phyloP scores from a whole-genome alignment of 768 basidiomycete species.

The Naganishia antarctica region DNA sequence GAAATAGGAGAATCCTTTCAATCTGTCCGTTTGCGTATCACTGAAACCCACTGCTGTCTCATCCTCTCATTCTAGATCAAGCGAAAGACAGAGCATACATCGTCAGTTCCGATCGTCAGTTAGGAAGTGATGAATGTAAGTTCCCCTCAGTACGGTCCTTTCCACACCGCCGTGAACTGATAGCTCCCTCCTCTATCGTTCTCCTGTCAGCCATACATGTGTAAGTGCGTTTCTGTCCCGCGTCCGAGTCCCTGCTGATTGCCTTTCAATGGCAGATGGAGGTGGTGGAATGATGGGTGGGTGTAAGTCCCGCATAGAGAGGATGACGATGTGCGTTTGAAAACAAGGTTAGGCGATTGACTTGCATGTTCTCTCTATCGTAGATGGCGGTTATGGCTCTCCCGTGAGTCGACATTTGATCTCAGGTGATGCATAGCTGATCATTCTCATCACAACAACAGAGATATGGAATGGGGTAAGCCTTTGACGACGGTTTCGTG shows the following conservation, averaged over 20 bases:
- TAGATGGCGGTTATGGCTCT: conserved; percentile 17
- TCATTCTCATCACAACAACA: no score
- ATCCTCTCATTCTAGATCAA: no score
- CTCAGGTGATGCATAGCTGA: neutral
- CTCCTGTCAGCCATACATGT: neutral
- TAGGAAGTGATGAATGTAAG: neutral
- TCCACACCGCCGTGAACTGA: no score
- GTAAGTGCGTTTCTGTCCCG: neutral
- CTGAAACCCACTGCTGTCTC: no score
- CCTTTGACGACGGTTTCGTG: no score
- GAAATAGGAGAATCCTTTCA: no score
- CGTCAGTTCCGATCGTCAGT: no score
- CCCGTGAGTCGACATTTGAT: neutral
- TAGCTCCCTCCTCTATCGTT: neutral
- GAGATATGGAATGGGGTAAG: neutral
- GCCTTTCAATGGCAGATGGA: neutral
- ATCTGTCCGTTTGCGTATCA: no score
- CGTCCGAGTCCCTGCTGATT: neutral
- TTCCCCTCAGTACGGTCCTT: no score
- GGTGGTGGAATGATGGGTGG: conserved; percentile 13
- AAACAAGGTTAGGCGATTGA: no score
- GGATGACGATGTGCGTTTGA: neutral
- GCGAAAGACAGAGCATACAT: no score
- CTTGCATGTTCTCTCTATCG: neutral
- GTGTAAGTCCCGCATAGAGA: neutral